These are phyloP conservation scores for Exophiala spinifera DNA, from an alignment of 2,329 filamentous ascomycete species.

Conservation along the genomic window DNA sequence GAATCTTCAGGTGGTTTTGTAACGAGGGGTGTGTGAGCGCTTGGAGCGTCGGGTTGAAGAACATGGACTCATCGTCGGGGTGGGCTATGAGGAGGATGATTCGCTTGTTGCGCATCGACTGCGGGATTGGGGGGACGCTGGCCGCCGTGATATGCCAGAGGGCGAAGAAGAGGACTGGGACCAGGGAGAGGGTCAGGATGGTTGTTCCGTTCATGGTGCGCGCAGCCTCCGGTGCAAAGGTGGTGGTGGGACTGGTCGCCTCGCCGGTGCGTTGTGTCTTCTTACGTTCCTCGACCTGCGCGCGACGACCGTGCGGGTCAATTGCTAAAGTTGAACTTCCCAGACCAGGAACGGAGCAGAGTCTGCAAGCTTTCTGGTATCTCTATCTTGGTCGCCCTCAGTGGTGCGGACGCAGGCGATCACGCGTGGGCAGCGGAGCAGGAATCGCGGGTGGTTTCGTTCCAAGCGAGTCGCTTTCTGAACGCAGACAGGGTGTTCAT, in stretches of 20 bases:
- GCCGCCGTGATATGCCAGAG: constrained; percentile 35
- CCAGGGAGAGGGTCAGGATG: constrained; percentile 18
- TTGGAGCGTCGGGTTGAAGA: constrained; percentile 86
- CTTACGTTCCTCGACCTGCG: too few relatives aligned
- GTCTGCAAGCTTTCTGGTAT: too few relatives aligned
- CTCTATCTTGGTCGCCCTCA: too few relatives aligned
- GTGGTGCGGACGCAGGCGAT: neutral
- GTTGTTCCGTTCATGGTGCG: constrained; percentile 14
- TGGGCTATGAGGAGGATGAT: constrained; percentile 93
- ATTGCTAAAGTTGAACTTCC: too few relatives aligned
- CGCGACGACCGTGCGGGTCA: too few relatives aligned
- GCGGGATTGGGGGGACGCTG: constrained; percentile 43
- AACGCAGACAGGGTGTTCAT: constrained; percentile 2
- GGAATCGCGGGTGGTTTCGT: neutral
- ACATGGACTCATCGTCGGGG: constrained; percentile 99
- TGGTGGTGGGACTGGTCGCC: neutral
- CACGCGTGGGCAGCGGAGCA: neutral
- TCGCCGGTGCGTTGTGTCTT: neutral
- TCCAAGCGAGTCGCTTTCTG: neutral
- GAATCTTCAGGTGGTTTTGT: constrained; percentile 88
- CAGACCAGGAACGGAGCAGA: too few relatives aligned
- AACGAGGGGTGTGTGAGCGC: constrained; percentile 75
- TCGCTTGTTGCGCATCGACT: constrained; percentile 72
- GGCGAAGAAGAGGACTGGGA: constrained; percentile 24
- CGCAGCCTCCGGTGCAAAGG: neutral